Percentiles rank a stretch among this genome's conserved stretches.
phyloP scores from a whole-genome alignment of 805 yeast genomes.

The Cyberlindnera galapagoensis region DNA sequence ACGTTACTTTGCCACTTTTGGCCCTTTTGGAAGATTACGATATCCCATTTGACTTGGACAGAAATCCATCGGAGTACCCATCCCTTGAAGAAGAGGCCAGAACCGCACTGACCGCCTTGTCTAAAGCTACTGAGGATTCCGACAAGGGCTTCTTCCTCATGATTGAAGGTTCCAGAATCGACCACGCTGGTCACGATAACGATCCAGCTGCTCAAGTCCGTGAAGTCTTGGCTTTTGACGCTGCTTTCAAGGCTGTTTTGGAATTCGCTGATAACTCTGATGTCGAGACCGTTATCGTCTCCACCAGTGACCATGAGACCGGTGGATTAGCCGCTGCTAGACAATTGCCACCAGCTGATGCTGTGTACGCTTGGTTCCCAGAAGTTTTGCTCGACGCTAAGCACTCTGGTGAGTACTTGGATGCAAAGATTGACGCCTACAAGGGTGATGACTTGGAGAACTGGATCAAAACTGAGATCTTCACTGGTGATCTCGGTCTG shows the following conservation, averaged over 20 bases:
- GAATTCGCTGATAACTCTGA: constrained; percentile 64
- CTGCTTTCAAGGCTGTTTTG: constrained; percentile 68
- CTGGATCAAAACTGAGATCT: constrained; percentile 46
- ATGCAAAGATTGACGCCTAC: constrained; percentile 36
- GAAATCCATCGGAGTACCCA: constrained; percentile 56
- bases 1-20: constrained; percentile 69
- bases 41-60: constrained; percentile 81
- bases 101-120: constrained; percentile 66
- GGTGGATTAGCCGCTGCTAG: constrained; percentile 90
- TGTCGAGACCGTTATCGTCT: constrained; percentile 69
- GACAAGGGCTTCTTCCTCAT: constrained; percentile 82
- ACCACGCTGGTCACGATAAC: constrained; percentile 91
- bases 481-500: constrained; percentile 65
- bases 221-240: constrained; percentile 84
- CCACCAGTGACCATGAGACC: constrained; percentile 93
- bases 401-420: constrained; percentile 72
- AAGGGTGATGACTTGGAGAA: constrained; percentile 30
- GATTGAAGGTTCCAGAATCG: constrained; percentile 90
- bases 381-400: constrained; percentile 61
- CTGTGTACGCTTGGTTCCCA: constrained; percentile 87
- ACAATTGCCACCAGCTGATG: constrained; percentile 63
- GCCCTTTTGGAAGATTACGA: constrained; percentile 71
- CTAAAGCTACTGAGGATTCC: constrained; percentile 59
- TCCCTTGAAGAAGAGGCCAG: constrained; percentile 72
- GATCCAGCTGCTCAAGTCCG: constrained; percentile 94